Base-by-base conservation (phyloP, 2,329 filamentous ascomycete genomes). In the Trichoderma breve region DNA sequence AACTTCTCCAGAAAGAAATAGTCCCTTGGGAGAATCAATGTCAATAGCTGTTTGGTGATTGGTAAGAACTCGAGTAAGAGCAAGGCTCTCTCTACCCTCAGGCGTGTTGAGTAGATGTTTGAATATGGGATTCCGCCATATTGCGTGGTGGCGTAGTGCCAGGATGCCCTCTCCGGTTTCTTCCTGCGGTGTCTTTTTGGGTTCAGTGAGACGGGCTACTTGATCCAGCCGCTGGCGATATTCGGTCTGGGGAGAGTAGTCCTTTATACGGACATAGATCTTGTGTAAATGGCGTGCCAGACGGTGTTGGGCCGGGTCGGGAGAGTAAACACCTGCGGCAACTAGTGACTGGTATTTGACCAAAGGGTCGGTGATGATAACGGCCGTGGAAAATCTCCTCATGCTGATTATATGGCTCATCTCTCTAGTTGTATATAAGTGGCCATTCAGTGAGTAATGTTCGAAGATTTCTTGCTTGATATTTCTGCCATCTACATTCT, bases 1-100 rank as follows among this genome's bases (percentile, higher is more conserved):
- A 2, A 96, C 93, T 78, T 94, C 92, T 7, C 93, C 93, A 30
- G 93, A 93, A 0, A 96, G 85, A 78, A 95, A 90, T 18, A 96
- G 82, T 0, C 93, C 93, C 75, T 86, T 89, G 0, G 93, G 93
- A 0, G 91, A 93, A 76, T 92, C 86, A 62, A 95, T 86, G 60
- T 89, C 84, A 73, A 94, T 86, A 12, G 93, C 93, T 24, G 89
- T 88, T 78, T 95, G 90, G 77, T 94, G 88, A 75, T 86, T 89
- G 0, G 90, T 91, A 15, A 95, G 82, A n/a, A 91, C 87, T 64
- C 88, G 84, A 2, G 91, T 92, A 72, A 96, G 80, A 4, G 92
- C 91, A 26, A 92, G 81, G 70, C 84, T 87, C 74, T 91, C 87
- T 75, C 84, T 86, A 26, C 84, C 84, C 67, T 90, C 84, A 6